Evolutionary conservation across 2,329 filamentous ascomycete species (phyloP).

Genomic region (Talaromyces sp.): DNA sequence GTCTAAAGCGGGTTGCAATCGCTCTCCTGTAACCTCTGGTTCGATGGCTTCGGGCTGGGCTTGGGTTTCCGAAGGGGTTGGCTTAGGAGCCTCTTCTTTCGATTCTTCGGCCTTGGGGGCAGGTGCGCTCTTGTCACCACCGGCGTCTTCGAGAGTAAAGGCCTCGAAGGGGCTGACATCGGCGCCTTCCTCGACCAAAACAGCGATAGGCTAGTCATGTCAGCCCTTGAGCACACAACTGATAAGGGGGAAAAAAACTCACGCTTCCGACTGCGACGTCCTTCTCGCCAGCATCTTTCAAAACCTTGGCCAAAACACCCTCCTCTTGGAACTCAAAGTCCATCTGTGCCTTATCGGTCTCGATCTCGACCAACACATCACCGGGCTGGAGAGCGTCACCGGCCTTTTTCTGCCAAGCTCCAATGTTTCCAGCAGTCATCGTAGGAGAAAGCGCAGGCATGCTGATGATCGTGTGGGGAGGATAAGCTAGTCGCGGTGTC

Average conservation of each 20-base stretch:
- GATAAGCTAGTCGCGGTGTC: conserved; percentile 63
- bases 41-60: conserved; percentile 49
- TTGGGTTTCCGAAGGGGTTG: conserved; percentile 46
- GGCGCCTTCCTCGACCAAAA: conserved; percentile 85
- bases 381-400: conserved; percentile 83
- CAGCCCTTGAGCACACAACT: conserved; percentile 9
- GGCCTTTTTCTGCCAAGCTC: conserved; percentile 94
- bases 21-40: conserved; percentile 67
- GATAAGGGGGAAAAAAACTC: conserved; percentile 40
- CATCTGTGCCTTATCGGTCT: conserved; percentile 99
- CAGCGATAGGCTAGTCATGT: conserved; percentile 73
- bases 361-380: conserved; percentile 95
- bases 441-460: conserved; percentile 98
- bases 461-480: conserved; percentile 87
- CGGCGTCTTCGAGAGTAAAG: conserved; percentile 85
- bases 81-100: conserved; percentile 38
- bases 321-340: conserved; percentile 99
- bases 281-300: conserved; percentile 90
- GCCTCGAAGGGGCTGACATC: conserved; percentile 83
- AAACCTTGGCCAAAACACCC: conserved; percentile 86
- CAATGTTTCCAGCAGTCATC: conserved; percentile 96
- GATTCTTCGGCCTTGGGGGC: conserved; percentile 58
- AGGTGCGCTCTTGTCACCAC: conserved; percentile 66
- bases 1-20: conserved; percentile 76
- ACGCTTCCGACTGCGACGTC: conserved; percentile 92